Evolutionary conservation across 83 land plant genomes (phyloP), one percentile per base, ranked within the genome.

Genomic region (Larix sibirica): DNA sequence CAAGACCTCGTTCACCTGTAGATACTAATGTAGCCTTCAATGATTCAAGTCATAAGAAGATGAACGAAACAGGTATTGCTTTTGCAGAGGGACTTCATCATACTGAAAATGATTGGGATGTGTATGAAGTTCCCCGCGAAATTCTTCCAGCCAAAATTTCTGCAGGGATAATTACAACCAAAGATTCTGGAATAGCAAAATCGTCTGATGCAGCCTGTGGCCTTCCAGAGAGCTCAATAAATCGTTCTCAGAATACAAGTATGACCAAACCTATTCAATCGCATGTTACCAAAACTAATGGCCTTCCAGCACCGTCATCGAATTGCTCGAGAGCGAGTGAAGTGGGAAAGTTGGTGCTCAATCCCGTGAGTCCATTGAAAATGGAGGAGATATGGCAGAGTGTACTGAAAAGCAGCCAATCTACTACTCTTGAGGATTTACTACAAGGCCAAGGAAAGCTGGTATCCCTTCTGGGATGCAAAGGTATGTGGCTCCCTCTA

Each of bases 381-480:
- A 68, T 87, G 56, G 91, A 84, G 24, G 50, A 62, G 1, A 83
- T 92, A 17, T 92, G 94, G 94, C 81, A 60, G 70, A 85, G 44
- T 80, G 82, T 89, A 20, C 80, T 81, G 13, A 86, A 79, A 63
- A 81, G 56, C 23, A 86, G 88, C 38, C 84, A 84, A 69, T 85
- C 91, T 10, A 85, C 68, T 6, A 82, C 88, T 4, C 82, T 92
- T 3, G 83, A 75, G 79, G 86, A 80, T 5, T 83, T 92, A 38
- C 68, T 92, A 21, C 79, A 75, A 80, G 87, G 88, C 70, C 82
- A 83, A 36, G 92, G 92, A 36, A 83, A 64, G 36, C 65, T 92
- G 79, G 83, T 88, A 63, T 88, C 94, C 66, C 24, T 92, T 50
- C 50, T 75, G 61, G 58, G 80, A 56, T 63, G 17, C 42, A 85